A percentile compares a stretch with the other conserved stretches of the same genome.
phyloP scores from a whole-genome alignment of 331 rosid species.

The Erythrophleum ivorense region DNA sequence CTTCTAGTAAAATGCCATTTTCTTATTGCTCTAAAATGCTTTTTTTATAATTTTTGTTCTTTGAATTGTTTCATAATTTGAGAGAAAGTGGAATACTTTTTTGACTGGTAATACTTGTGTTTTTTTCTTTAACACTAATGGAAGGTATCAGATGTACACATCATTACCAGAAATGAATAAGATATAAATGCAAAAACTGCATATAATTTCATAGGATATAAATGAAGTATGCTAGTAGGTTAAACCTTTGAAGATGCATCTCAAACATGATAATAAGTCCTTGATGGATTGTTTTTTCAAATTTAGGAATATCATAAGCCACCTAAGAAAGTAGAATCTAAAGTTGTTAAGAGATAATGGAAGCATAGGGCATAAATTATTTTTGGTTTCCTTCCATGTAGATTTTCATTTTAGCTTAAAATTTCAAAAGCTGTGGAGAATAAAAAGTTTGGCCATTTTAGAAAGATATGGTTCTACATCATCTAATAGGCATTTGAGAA shows the following conservation, averaged over 20 bases:
- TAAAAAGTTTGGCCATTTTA: neutral
- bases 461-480: neutral
- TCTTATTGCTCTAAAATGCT: neutral
- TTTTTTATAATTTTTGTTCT: neutral
- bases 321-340: neutral
- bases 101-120: too few species aligned
- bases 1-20: neutral
- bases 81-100: neutral
- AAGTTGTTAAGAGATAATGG: neutral
- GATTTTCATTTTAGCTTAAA: neutral
- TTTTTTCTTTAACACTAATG: neutral
- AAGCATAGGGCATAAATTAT: neutral
- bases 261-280: neutral
- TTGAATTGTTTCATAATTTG: neutral
- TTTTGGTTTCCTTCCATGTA: neutral
- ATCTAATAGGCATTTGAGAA: neutral
- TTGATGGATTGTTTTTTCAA: neutral
- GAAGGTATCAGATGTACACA: neutral
- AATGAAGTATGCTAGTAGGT: neutral
- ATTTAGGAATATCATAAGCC: neutral
- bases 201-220: neutral
- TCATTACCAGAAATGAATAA: neutral
- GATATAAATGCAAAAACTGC: neutral
- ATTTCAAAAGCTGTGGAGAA: neutral
- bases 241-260: neutral